phyloP scores from a whole-genome alignment of 148 eudicot genomes.

The Vaccinium vitisidaea region DNA sequence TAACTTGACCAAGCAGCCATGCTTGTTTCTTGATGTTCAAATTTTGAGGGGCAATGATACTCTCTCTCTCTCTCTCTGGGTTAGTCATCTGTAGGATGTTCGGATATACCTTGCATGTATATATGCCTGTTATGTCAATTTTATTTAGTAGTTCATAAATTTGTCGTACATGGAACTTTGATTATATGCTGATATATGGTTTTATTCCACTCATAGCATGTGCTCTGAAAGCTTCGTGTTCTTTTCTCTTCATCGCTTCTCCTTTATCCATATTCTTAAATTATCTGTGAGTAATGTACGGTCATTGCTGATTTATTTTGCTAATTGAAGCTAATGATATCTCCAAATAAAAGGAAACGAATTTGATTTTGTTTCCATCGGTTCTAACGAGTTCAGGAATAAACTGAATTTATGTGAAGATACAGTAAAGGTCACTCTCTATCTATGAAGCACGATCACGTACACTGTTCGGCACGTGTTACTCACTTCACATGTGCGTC shows the following conservation, averaged over 20 bases:
- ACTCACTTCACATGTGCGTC: neutral
- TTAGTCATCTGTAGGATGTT: neutral
- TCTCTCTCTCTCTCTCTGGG: neutral
- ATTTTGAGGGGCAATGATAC: neutral
- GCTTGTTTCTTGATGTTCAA: neutral
- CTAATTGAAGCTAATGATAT: neutral
- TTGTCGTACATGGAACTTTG: neutral
- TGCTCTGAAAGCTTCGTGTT: neutral
- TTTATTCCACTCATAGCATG: constrained; percentile 7
- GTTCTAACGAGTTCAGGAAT: neutral
- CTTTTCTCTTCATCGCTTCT: neutral
- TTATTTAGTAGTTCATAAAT: neutral
- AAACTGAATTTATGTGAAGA: neutral
- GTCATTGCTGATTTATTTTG: neutral
- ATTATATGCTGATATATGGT: neutral
- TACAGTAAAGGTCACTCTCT: neutral
- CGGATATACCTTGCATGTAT: neutral
- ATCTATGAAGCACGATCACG: neutral
- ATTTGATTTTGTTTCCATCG: neutral
- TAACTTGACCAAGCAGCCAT: neutral
- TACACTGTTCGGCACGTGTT: neutral
- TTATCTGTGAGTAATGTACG: neutral
- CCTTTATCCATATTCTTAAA: constrained; percentile 5
- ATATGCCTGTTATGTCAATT: neutral
- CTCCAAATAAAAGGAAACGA: neutral